Percentiles rank a stretch among this genome's conserved stretches.
Conservation (phyloP, 1,139 yeast genomes). For the Yarrowia galli region DNA sequence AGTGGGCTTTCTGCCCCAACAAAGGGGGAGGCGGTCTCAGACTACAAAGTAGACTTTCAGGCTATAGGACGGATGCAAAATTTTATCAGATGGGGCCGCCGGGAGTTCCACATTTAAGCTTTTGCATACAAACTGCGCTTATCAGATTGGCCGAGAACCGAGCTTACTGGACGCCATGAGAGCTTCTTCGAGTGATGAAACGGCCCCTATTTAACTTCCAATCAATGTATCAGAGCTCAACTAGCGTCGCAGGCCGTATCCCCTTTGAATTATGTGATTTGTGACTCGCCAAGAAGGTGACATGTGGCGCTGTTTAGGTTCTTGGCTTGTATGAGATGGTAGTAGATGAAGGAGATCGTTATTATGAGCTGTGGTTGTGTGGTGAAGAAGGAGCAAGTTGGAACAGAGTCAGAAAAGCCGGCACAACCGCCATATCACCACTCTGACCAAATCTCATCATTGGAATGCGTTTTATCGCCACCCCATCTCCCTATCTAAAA, state of each 20-base stretch:
- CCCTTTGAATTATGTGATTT: neutral
- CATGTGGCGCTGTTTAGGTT: slow-evolving; percentile 9
- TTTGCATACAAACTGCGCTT: neutral
- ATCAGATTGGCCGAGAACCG: slow-evolving; percentile 12
- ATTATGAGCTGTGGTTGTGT: too few species aligned
- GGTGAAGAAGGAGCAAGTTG: too few species aligned
- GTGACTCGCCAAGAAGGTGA: neutral
- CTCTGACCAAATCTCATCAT: too few species aligned
- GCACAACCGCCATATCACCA: too few species aligned
- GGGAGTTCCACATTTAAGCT: neutral
- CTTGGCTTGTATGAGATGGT: neutral
- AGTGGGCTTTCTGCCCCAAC: neutral
- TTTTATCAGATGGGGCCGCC: slow-evolving; percentile 12
- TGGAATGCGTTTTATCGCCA: too few species aligned
- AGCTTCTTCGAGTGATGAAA: neutral
- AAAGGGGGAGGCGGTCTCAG: neutral
- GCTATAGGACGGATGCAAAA: neutral
- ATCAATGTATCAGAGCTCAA: neutral
- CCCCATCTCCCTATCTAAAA: slow-evolving; percentile 16
- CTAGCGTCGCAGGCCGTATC: neutral
- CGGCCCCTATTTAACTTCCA: slow-evolving; percentile 3
- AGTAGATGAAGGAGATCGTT: neutral
- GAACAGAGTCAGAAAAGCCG: neutral
- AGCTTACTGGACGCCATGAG: too few species aligned
- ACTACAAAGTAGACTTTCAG: neutral